Percentiles rank a stretch among this genome's conserved stretches.
Conservation (phyloP, 345 rosid species). For the Populus davidiana region DNA sequence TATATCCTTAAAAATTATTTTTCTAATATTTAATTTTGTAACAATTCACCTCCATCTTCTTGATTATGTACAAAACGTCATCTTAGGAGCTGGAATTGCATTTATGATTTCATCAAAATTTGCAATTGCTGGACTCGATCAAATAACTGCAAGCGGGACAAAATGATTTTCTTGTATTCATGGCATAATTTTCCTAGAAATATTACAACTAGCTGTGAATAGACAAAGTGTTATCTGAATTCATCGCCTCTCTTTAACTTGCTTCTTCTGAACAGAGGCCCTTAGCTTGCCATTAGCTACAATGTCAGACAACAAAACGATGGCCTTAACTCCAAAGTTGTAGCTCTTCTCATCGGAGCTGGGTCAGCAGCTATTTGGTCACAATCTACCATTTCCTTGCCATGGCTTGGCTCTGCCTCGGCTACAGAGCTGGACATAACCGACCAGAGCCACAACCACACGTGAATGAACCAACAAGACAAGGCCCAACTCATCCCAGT, state of each 20-base stretch:
- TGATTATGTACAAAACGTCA: too few species aligned
- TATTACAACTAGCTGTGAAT: background rate
- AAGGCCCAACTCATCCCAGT: conserved; percentile 36
- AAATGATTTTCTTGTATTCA: background rate
- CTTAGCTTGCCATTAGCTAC: background rate
- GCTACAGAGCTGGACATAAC: background rate
- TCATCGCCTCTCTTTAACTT: background rate
- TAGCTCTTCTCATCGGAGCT: conserved; percentile 21
- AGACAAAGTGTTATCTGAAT: background rate
- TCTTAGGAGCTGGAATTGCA: too few species aligned
- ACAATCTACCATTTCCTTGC: conserved; percentile 42
- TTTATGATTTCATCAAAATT: background rate
- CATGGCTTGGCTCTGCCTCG: conserved; percentile 27
- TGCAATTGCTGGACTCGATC: background rate
- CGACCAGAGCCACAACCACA: background rate
- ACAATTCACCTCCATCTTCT: too few species aligned
- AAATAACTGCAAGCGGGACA: background rate
- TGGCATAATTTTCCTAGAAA: background rate
- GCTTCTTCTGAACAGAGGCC: background rate
- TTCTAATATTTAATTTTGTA: too few species aligned
- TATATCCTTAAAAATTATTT: too few species aligned
- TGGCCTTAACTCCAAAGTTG: conserved; percentile 1
- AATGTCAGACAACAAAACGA: background rate
- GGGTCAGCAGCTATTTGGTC: conserved; percentile 34
- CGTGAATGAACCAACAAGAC: background rate